phyloP scores from a whole-genome alignment of 495 filamentous ascomycete genomes.

The Hypoxylon fuscum region DNA sequence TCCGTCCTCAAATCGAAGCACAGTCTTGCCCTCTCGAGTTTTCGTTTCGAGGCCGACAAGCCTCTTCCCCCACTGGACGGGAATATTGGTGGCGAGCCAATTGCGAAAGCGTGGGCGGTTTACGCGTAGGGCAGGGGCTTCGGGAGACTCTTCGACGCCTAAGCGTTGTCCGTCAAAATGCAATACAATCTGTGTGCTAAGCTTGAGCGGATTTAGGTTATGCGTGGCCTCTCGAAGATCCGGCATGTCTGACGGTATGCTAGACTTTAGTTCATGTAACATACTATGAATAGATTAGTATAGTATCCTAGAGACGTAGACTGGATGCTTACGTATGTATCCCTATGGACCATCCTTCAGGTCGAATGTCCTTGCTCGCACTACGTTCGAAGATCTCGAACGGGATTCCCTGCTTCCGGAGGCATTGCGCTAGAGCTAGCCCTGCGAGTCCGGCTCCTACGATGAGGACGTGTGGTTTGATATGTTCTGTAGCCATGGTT shows the following conservation, averaged over 20 bases:
- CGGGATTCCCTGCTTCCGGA: conserved; percentile 58
- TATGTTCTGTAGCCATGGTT: too few species aligned
- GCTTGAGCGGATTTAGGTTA: background rate
- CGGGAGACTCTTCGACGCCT: background rate
- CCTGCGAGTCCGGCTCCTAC: conserved; percentile 40
- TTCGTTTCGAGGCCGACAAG: background rate
- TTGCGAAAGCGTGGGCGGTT: background rate
- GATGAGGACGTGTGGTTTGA: conserved; percentile 33
- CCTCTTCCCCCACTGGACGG: background rate
- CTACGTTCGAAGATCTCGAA: conserved; percentile 60
- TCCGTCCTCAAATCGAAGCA: background rate
- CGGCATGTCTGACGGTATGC: background rate
- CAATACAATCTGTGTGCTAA: background rate
- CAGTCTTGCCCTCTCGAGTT: background rate
- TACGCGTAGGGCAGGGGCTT: background rate
- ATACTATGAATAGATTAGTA: background rate
- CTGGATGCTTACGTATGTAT: background rate
- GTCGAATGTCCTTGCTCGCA: conserved; percentile 42
- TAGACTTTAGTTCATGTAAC: background rate
- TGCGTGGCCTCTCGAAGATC: background rate
- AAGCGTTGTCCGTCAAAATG: background rate
- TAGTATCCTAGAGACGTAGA: background rate
- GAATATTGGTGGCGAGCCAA: background rate
- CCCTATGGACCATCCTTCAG: conserved; percentile 52
- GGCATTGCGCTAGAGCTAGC: conserved; percentile 43